Base-by-base conservation (phyloP, 2,329 filamentous ascomycete species). In the Ilyonectria mors-panacis region DNA sequence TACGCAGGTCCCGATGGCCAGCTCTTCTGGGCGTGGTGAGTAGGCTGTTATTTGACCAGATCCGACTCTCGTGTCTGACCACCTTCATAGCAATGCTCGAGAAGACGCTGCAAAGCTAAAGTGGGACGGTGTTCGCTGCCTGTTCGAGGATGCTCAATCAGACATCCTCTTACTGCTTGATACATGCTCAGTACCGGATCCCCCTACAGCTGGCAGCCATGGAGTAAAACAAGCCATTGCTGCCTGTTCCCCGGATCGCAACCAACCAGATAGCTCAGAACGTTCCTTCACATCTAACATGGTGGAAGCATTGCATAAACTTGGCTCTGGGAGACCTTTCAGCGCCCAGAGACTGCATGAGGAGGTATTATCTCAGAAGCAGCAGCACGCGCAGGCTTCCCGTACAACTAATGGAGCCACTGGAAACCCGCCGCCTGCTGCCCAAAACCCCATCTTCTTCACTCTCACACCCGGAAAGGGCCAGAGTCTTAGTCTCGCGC, bases 1-100 rank as follows among this genome's bases (percentile, higher is more conserved):
- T 90, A 86, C 72, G 81, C 87, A 44, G 85, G 86, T n/a, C 72
- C 83, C 12, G 88, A 91, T 76, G 86, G 86, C 73, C 88, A 91
- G 77, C 81, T 91, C 28, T 91, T 90, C 77, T 92, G 89, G 89
- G 88, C 89, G 64, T 88, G 88, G 89, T 92, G 84, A 82, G 89
- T 85, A 63, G 59, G 63, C 59, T 50, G 65, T 69, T 72, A 30
- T 69, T 54, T 65, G 65, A 57, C 35, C 54, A 62, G 57, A 63
- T 69, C 56, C 71, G 58, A 54, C 63, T 65, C 60, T 53, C 50
- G 54, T 63, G 66, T 81, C 83, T 86, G 77, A 86, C 74, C 59
- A 59, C 62, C 54, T 75, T 68, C 63, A 58, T 76, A 91, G 89
- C 80, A 88, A 89, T 78, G 69, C 84, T 50, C 83, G 85, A 53